Evolutionary conservation across 2,329 filamentous ascomycete genomes (phyloP), one percentile per base, ranked within the genome.

Genomic region (Phoma sp.): DNA sequence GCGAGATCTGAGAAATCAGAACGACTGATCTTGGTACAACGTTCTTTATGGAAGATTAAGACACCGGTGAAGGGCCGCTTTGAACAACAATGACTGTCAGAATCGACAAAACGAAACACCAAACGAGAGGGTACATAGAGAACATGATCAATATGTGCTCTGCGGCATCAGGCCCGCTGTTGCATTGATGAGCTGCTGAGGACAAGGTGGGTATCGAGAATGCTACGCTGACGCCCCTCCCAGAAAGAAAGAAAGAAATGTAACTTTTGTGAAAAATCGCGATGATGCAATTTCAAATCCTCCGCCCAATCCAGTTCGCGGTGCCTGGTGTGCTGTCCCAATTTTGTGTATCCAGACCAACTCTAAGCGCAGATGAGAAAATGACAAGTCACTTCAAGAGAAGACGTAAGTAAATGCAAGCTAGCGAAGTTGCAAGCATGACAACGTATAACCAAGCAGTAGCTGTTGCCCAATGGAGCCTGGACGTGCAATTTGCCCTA

Each of bases 151-250:
- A 30, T 39, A 14, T 47, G 42, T 42, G 29, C 42, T 20, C 18
- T 11, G 36, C 25, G 23, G 15, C 36, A 37, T 37, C 17, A 36
- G n/a, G 20, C 36, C 32, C 23, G 30, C 33, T 39, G 15, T 33
- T 49, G 29, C 21, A 23, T 42, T 3, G 29, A 15, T 15, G 7
- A 29, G 15, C 25, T 33, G 12, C 32, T 6, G 20, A 21, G 25
- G 25, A 47, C 21, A n/a, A 42, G 26, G 21, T 47, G 43, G 50
- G 43, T 53, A 53, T 53, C 37, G 38, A 47, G 40, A 47, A 47
- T 14, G 38, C 37, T 43, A 53, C 32, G 38, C 42, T 53, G 50
- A 42, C 42, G 42, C 43, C 38, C 38, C 43, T 42, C 38, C 42
- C 37, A 38, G 29, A 42, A 28, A 37, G 10, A 29, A 23, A 40